Evolutionary conservation across 108 stramenopile species (phyloP).

Genomic region (Skeletonema marinoi): DNA sequence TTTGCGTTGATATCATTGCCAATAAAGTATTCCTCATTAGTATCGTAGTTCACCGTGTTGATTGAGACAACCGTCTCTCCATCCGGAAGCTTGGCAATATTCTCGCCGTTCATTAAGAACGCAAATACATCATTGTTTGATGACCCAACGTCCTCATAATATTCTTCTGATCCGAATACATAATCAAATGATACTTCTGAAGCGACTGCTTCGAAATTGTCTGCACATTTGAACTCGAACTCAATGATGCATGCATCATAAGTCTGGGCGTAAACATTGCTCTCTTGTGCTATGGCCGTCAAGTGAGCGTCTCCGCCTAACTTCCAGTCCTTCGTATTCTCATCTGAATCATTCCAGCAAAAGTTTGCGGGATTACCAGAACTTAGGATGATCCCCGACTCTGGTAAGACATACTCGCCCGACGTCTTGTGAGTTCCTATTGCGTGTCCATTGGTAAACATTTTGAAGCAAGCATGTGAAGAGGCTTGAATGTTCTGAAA

Average conservation of each 20-base stretch:
- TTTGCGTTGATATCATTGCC: conserved; percentile 8
- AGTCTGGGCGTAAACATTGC: background rate
- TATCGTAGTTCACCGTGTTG: conserved; percentile 30
- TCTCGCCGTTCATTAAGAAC: conserved; percentile 38
- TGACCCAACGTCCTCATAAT: conserved; percentile 13
- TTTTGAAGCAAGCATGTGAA: conserved; percentile 21
- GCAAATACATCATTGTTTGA: conserved; percentile 41
- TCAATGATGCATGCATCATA: conserved; percentile 27
- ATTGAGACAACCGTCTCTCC: conserved; percentile 22
- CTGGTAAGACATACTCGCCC: background rate
- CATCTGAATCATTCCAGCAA: conserved; percentile 17
- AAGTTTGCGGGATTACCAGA: conserved; percentile 21
- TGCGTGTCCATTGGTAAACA: conserved; percentile 12
- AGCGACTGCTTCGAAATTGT: conserved; percentile 3
- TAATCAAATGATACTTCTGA: conserved; percentile 31
- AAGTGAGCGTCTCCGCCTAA: conserved; percentile 21
- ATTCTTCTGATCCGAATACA: conserved; percentile 47
- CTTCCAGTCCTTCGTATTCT: background rate
- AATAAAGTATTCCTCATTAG: conserved; percentile 21
- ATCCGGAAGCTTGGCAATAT: conserved; percentile 34
- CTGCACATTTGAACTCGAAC: conserved; percentile 34
- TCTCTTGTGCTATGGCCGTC: background rate
- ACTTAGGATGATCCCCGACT: conserved; percentile 26
- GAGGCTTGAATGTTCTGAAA: conserved; percentile 29
- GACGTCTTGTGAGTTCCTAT: too few relatives aligned